phyloP scores from a whole-genome alignment of 1,139 yeast species.

The Yamadazyma atlantica region DNA sequence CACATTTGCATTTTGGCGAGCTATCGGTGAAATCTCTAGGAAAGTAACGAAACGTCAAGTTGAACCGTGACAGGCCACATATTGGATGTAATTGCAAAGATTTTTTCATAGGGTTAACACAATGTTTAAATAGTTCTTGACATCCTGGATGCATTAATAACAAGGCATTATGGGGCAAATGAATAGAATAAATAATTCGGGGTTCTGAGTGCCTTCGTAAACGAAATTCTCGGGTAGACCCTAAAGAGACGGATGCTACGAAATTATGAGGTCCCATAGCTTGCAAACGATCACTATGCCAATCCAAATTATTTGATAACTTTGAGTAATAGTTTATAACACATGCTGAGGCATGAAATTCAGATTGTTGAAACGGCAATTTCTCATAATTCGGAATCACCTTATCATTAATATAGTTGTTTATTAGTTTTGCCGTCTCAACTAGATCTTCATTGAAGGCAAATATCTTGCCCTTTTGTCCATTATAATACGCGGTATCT shows the following conservation, averaged over 20 bases:
- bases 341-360: constrained; percentile 51
- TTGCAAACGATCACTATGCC: constrained; percentile 73
- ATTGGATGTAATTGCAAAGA: constrained; percentile 43
- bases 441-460: constrained; percentile 24
- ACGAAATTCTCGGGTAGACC: constrained; percentile 66
- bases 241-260: constrained; percentile 65
- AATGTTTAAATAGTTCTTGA: constrained; percentile 69
- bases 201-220: constrained; percentile 38
- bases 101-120: constrained; percentile 30
- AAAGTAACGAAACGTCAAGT: constrained; percentile 62
- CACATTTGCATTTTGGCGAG: constrained; percentile 54
- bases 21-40: constrained; percentile 30
- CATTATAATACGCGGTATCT: constrained; percentile 19
- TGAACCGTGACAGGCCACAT: constrained; percentile 53
- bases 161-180: constrained; percentile 64
- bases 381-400: constrained; percentile 28
- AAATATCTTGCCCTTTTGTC: constrained; percentile 4
- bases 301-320: constrained; percentile 54
- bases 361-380: constrained; percentile 21
- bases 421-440: constrained; percentile 40
- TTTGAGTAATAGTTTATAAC: constrained; percentile 56
- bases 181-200: constrained; percentile 45
- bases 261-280: constrained; percentile 68
- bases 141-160: constrained; percentile 74
- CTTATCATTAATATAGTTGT: constrained; percentile 41